Percentiles rank a stretch among this genome's conserved stretches.
These are phyloP conservation scores for Russula olivacea DNA, from an alignment of 768 basidiomycete genomes.

Conservation along the genomic window DNA sequence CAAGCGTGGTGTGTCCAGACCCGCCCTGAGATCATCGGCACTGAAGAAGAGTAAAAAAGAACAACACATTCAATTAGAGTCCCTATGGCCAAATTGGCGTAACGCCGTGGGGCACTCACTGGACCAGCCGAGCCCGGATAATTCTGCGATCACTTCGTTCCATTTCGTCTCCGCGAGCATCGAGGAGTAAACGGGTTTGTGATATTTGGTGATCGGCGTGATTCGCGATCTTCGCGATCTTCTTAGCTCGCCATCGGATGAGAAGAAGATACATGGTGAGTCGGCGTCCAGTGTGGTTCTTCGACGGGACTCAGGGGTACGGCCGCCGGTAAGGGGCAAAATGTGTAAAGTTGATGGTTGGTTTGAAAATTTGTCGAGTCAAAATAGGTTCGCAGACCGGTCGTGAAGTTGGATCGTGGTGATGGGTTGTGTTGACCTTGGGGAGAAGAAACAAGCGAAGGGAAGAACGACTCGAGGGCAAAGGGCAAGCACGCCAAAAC, in stretches of 20 bases:
- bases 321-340: neutral
- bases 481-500: neutral
- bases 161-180: neutral
- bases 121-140: neutral
- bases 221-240: neutral
- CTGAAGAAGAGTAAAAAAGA: neutral
- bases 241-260: neutral
- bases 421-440: neutral
- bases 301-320: neutral
- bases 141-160: neutral
- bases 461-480: neutral
- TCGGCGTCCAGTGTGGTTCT: too few relatives aligned
- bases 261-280: neutral
- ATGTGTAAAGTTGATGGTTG: too few relatives aligned
- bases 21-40: neutral
- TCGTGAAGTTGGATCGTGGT: neutral
- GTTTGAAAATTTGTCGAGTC: neutral
- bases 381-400: neutral
- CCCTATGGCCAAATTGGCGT: neutral
- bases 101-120: constrained; percentile 1
- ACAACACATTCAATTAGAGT: neutral
- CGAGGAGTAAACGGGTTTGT: neutral
- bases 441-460: neutral
- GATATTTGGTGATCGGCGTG: neutral
- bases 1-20: neutral